phyloP scores from a whole-genome alignment of 805 yeast genomes.

The Starmerella davenportii region DNA sequence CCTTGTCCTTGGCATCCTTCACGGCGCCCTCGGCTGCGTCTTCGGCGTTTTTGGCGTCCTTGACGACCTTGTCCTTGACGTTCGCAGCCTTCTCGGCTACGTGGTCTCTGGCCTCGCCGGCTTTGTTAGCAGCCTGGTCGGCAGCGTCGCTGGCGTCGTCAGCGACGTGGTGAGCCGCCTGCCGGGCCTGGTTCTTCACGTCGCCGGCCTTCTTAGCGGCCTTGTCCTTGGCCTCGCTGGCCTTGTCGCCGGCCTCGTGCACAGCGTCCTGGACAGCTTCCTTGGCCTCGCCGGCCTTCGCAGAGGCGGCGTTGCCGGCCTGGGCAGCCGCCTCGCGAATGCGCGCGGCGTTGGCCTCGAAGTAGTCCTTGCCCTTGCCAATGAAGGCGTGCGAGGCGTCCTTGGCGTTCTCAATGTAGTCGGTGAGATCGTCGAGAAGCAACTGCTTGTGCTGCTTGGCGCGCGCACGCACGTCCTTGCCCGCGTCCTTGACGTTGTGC shows the following conservation, averaged over 20 bases:
- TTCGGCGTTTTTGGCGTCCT: background rate
- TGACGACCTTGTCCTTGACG: background rate
- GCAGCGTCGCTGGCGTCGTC: background rate
- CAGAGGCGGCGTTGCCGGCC: conserved; percentile 1
- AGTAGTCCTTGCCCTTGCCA: conserved; percentile 16
- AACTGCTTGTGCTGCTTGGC: conserved; percentile 22
- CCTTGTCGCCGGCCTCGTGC: conserved; percentile 3
- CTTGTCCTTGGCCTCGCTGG: conserved; percentile 14
- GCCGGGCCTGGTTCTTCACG: background rate
- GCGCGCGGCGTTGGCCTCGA: conserved; percentile 1
- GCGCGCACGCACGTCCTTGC: conserved; percentile 14
- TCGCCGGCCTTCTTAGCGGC: conserved; percentile 3
- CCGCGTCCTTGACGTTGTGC: conserved; percentile 21
- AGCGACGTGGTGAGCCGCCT: background rate
- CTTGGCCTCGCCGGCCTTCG: conserved; percentile 1
- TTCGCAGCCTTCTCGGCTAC: background rate
- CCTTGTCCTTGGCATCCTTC: background rate
- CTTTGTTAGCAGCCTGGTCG: background rate
- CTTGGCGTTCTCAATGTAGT: conserved; percentile 8
- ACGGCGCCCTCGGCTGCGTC: background rate
- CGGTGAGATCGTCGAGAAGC: conserved; percentile 19
- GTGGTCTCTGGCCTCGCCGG: background rate
- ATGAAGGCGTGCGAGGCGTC: conserved; percentile 10
- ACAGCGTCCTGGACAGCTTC: conserved; percentile 10
- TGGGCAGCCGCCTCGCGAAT: background rate